Base-by-base conservation (phyloP, 257 asterid species). In the Thymus mandschuricus region DNA sequence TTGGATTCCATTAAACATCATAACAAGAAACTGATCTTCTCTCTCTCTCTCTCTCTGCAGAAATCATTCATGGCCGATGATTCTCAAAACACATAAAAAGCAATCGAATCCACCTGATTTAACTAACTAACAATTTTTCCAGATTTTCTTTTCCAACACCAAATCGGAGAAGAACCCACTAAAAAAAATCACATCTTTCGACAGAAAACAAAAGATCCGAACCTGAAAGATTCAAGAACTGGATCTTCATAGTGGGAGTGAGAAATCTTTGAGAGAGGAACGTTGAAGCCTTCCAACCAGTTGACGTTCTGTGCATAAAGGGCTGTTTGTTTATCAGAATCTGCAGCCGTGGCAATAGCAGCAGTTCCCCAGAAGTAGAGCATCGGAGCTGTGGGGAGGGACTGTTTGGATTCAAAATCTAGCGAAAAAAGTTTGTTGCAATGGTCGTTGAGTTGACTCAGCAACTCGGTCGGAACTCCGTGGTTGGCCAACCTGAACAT, bases 301-400 rank as follows among this genome's bases (percentile, higher is more conserved):
- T 87, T 90, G 5, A 72, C 43, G 59, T 69, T 78, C 12, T 75
- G 71, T 3, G 58, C 3, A 3, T 40, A 44, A 29, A 80, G 71
- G 0, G 72, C 84, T 28, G 80, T 70, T 38, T 81, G 83, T 1
- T 68, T 52, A 10, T 70, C 54, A 11, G 81, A 84, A 43, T 75
- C 78, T 15, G 80, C 88, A 5, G 88, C 73, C 76, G 38, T 67
- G 3, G 78, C 79, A 2, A 86, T 34, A 2, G 86, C 91, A 0
- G 98, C 94, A 55, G 84, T 86, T 28, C 98, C 98, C 97, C 96
- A 93, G 55, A 93, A 93, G 67, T 93, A 91, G 30, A 89, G 68
- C 0, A 89, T 60, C 0, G 92, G 97, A 38, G 38, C 27, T 4
- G 72, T 64, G 35, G 83, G 74, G 0, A 77, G 31, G n/a, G 44